A percentile compares a stretch with the other conserved stretches of the same genome.
These are phyloP conservation scores for Helicosporidium sp. DNA, from an alignment of 139 green algal species.

Conservation along the genomic window DNA sequence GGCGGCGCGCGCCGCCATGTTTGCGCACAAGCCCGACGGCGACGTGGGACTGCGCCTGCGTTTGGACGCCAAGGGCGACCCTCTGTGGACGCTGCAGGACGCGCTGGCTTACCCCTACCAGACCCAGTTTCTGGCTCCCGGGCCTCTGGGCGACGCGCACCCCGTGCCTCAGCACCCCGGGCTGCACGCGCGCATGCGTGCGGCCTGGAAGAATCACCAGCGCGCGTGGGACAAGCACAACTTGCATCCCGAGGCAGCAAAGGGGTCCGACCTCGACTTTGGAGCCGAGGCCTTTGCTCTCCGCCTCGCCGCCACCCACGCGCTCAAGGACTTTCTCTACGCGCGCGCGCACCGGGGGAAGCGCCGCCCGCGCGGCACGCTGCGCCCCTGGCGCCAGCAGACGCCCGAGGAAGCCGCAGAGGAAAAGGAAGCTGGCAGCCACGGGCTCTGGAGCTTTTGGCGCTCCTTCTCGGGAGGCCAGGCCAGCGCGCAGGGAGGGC, in stretches of 20 bases:
- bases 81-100: conserved; percentile 55
- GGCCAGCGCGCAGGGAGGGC: too few relatives aligned
- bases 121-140: conserved; percentile 62
- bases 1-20: conserved; percentile 76
- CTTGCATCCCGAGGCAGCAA: conserved; percentile 44
- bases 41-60: conserved; percentile 52
- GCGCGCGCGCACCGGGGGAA: too few relatives aligned
- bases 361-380: too few relatives aligned
- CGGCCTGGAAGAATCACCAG: conserved; percentile 17
- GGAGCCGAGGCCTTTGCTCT: too few relatives aligned
- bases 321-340: too few relatives aligned
- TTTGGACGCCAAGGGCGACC: conserved; percentile 49
- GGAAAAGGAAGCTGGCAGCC: too few relatives aligned
- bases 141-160: conserved; percentile 57
- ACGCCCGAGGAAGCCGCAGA: too few relatives aligned
- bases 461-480: too few relatives aligned
- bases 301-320: too few relatives aligned
- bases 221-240: conserved; percentile 46
- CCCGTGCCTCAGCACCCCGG: conserved; percentile 21
- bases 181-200: conserved; percentile 27
- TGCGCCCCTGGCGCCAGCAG: too few relatives aligned
- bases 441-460: too few relatives aligned
- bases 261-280: too few relatives aligned
- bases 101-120: conserved; percentile 73
- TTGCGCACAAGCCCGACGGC: conserved; percentile 72